Conservation (phyloP, 352 stramenopile species). For the Phytophthora citricola region DNA sequence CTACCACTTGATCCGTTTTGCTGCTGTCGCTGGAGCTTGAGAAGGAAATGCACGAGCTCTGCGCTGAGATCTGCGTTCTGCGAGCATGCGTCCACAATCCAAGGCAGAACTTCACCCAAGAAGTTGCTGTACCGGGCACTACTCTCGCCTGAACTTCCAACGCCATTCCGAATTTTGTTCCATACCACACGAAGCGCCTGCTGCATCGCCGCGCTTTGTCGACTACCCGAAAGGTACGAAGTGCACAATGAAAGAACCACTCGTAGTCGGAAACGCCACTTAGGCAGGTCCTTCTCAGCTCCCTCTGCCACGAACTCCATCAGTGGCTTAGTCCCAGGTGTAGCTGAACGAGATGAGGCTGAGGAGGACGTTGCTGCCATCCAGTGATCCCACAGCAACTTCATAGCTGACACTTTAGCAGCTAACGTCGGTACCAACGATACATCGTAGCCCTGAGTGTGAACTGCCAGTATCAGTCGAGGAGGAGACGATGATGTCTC, state of each 20-base stretch:
- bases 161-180: constrained; percentile 59
- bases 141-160: constrained; percentile 36
- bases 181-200: constrained; percentile 64
- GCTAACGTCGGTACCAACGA: constrained; percentile 44
- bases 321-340: constrained; percentile 42
- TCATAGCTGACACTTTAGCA: constrained; percentile 45
- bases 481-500: constrained; percentile 25
- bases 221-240: constrained; percentile 40
- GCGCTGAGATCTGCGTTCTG: constrained; percentile 60
- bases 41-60: constrained; percentile 69
- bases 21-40: constrained; percentile 69
- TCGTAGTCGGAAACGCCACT: constrained; percentile 62
- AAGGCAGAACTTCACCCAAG: constrained; percentile 51
- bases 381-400: constrained; percentile 63
- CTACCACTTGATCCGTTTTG: constrained; percentile 29
- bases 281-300: constrained; percentile 55
- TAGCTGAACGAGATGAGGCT: constrained; percentile 30
- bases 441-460: constrained; percentile 58
- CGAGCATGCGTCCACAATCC: constrained; percentile 55
- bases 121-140: constrained; percentile 38
- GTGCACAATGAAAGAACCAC: constrained; percentile 63
- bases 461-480: constrained; percentile 48
- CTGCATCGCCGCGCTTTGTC: constrained; percentile 51
- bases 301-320: constrained; percentile 59
- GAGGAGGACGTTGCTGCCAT: constrained; percentile 40